Conservation (phyloP, 176 grass and related monocot species). For the Musa acuminata region DNA sequence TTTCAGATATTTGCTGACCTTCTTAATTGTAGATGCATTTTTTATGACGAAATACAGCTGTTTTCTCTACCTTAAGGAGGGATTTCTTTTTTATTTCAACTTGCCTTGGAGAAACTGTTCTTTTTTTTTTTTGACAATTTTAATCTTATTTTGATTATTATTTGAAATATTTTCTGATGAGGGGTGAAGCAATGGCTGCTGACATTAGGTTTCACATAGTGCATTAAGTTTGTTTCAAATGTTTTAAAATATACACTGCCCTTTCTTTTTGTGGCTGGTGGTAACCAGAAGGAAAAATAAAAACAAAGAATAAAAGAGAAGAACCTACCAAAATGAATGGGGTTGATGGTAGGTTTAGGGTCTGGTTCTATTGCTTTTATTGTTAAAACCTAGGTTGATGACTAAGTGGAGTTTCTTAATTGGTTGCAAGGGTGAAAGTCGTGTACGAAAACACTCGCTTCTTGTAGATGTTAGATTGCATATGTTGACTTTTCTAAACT, state of each 20-base stretch:
- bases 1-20: too few species aligned
- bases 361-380: neutral
- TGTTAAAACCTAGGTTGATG: neutral
- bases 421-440: neutral
- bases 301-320: neutral
- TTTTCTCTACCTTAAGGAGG: too few species aligned
- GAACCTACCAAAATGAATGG: too few species aligned
- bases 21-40: too few species aligned
- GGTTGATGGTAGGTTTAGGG: too few species aligned
- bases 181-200: neutral
- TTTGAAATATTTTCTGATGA: neutral
- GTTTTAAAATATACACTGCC: neutral
- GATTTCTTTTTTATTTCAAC: too few species aligned
- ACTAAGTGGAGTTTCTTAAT: neutral
- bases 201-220: neutral
- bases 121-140: neutral
- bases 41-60: too few species aligned
- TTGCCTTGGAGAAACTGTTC: too few species aligned
- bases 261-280: neutral
- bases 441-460: neutral
- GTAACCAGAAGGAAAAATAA: neutral
- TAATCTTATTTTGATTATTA: neutral
- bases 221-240: neutral
- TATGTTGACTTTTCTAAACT: neutral
- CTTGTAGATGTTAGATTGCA: neutral